Base-by-base conservation (phyloP, 1,139 yeast genomes). In the Protomyces arabidopsidicola region DNA sequence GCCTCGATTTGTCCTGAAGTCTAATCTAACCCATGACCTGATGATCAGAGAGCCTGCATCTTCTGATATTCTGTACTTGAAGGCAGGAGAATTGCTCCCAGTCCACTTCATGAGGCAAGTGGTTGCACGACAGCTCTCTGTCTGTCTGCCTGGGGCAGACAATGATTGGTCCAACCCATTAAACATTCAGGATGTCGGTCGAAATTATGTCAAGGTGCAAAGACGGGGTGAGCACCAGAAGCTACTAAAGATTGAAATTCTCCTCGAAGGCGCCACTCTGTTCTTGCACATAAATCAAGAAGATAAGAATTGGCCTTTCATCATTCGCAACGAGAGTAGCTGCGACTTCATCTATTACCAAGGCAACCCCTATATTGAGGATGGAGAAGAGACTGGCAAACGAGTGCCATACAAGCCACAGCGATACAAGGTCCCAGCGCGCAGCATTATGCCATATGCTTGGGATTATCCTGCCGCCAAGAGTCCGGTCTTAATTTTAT, bases 391-490 rank as follows among this genome's bases (percentile, higher is more conserved):
- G 12, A 70, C 69, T 5, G 78, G 77, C n/a, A 69, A 69, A 12
- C 73, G 73, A 14, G 22, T 42, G 24, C 48, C 48, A 12, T 88
- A 84, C 72, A 85, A 84, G 68, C 95, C 95, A 2, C 64, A 58
- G 38, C 45, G 63, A 71, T 93, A 91, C 72, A 82, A 83, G 65
- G 81, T 91, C 27, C 98, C 97, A 0, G 85, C 96, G 0, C 85
- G 84, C 72, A 89, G 97, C 77, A 95, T 90, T 1, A 95, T 95
- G 98, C 97, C 98, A 0, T 95, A 93, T 74, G 90, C 98, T 0
- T 95, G 97, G 90, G 98, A 95, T 73, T 93, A 84, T 75, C 98
- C 98, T 0, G 90, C 95, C 64, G 97, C 97, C 0, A 78, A 84
- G 12, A 82, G 87, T 55, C 91, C 90, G 73, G 97, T 91, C 71